Evolutionary conservation across 2,329 filamentous ascomycete genomes (phyloP).

Genomic region (Ascochyta pisi): DNA sequence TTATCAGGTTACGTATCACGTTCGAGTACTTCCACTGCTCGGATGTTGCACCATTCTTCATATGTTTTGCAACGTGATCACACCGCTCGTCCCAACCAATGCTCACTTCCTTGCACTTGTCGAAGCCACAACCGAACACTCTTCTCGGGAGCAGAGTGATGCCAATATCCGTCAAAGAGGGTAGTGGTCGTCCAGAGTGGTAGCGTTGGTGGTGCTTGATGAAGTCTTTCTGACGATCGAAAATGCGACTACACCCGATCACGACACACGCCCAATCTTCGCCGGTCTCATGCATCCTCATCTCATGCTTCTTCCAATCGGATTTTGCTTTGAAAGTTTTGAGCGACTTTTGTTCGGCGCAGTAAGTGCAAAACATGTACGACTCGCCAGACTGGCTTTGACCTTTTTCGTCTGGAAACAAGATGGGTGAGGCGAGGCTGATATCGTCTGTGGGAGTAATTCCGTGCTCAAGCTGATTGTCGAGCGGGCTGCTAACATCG

Average conservation of each 20-base stretch:
- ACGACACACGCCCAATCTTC: constrained; percentile 48
- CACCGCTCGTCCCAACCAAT: constrained; percentile 50
- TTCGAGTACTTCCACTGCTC: constrained; percentile 50
- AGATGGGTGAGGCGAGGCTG: constrained; percentile 36
- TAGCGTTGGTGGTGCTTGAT: constrained; percentile 48
- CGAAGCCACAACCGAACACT: constrained; percentile 50
- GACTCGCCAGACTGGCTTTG: constrained; percentile 39
- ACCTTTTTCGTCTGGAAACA: constrained; percentile 30
- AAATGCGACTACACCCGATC: constrained; percentile 44
- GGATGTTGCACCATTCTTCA: constrained; percentile 46
- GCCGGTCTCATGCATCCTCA: constrained; percentile 49
- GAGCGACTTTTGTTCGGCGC: constrained; percentile 42
- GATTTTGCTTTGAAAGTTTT: constrained; percentile 50
- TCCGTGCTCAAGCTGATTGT: constrained; percentile 37
- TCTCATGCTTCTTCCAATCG: constrained; percentile 51
- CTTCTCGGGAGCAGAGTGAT: constrained; percentile 42
- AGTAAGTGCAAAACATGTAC: constrained; percentile 50
- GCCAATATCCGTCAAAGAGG: constrained; percentile 45
- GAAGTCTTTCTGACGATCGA: constrained; percentile 48
- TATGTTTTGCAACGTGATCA: constrained; percentile 49
- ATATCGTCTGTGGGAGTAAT: constrained; percentile 44
- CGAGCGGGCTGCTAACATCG: constrained; percentile 41
- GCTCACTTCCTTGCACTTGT: constrained; percentile 49
- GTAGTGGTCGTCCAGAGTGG: constrained; percentile 45
- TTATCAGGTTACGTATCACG: constrained; percentile 47